phyloP scores from a whole-genome alignment of 1,139 yeast genomes.

The Kurtzmaniella quercitrusa region DNA sequence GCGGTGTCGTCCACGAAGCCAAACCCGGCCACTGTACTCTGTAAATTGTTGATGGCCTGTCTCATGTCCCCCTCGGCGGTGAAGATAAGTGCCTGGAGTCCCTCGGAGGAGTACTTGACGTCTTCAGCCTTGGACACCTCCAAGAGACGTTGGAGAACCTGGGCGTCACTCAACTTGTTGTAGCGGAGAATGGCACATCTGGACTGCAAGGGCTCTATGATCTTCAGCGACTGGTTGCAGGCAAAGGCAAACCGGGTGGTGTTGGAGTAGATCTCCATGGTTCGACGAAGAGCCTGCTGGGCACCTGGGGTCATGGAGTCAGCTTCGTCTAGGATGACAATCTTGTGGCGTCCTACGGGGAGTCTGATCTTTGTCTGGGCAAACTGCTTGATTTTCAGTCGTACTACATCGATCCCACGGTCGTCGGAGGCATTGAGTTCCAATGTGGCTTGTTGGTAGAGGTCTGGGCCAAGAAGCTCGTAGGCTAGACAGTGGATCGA shows the following conservation, averaged over 20 bases:
- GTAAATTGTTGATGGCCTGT: constrained; percentile 92
- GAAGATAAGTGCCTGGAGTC: constrained; percentile 89
- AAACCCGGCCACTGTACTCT: constrained; percentile 92
- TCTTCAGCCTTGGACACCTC: constrained; percentile 69
- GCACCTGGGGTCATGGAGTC: constrained; percentile 99
- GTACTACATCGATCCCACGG: constrained; percentile 47
- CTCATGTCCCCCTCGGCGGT: constrained; percentile 99
- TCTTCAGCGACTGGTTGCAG: constrained; percentile 89
- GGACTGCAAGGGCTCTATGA: constrained; percentile 93
- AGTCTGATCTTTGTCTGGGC: constrained; percentile 72
- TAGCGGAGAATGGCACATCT: constrained; percentile 94
- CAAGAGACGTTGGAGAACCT: constrained; percentile 71
- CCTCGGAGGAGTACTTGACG: constrained; percentile 82
- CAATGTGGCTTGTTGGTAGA: constrained; percentile 76
- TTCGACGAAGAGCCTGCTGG: constrained; percentile 93
- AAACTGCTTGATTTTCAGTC: constrained; percentile 46
- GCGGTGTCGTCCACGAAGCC: constrained; percentile 85
- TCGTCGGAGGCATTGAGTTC: constrained; percentile 63
- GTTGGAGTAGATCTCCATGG: constrained; percentile 93
- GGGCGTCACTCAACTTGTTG: constrained; percentile 76
- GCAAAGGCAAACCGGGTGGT: constrained; percentile 97
- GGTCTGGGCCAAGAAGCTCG: constrained; percentile 67
- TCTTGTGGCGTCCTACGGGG: constrained; percentile 66
- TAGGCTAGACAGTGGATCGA: constrained; percentile 87
- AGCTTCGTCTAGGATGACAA: constrained; percentile 89